phyloP scores from a whole-genome alignment of 257 asterid species.

The Cinchona pubescens region DNA sequence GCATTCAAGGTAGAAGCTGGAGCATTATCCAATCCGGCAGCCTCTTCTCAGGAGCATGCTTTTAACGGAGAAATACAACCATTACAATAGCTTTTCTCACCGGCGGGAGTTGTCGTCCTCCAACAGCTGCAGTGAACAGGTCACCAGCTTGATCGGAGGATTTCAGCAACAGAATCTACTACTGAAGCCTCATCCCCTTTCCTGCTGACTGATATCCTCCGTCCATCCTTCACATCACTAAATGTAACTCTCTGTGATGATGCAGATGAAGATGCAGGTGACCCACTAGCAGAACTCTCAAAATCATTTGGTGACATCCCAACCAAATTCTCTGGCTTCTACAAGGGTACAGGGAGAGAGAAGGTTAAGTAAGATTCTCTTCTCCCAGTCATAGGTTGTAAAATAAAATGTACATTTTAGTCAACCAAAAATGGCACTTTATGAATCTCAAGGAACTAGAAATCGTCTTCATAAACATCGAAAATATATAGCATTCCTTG shows the following conservation, averaged over 20 bases:
- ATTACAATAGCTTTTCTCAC: constrained; percentile 39
- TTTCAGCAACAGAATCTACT: constrained; percentile 46
- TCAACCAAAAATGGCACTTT: background rate
- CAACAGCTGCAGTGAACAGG: constrained; percentile 60
- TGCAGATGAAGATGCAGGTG: constrained; percentile 66
- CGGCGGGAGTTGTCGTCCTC: constrained; percentile 54
- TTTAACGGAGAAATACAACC: background rate
- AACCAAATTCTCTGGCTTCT: constrained; percentile 59
- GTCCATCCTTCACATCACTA: constrained; percentile 54
- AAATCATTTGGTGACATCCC: constrained; percentile 41
- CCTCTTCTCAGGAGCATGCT: background rate
- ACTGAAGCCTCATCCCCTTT: constrained; percentile 39
- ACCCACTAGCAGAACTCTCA: constrained; percentile 63
- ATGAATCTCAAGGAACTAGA: background rate
- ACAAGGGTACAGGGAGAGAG: constrained; percentile 20
- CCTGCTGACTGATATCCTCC: constrained; percentile 60
- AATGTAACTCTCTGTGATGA: constrained; percentile 45
- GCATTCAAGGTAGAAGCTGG: background rate
- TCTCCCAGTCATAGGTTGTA: background rate
- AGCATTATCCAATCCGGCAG: background rate
- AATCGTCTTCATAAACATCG: background rate
- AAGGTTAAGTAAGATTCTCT: background rate
- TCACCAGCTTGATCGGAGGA: constrained; percentile 88
- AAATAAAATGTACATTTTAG: background rate
- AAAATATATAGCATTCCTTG: background rate